Base-by-base conservation (phyloP, 2,329 filamentous ascomycete genomes). In the Fusarium luffae region DNA sequence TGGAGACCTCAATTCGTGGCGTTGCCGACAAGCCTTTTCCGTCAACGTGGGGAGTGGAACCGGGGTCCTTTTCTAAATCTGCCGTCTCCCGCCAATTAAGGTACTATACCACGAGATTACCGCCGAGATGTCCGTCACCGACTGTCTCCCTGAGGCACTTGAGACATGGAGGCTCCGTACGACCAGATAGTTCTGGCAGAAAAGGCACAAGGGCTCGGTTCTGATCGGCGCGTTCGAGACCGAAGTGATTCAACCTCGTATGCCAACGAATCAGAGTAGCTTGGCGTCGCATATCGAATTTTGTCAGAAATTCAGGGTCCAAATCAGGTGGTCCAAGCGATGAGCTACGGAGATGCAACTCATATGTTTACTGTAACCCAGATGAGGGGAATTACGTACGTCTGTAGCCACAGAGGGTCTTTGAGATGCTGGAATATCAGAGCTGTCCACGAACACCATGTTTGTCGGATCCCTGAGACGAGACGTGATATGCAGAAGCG, bases 271-370 rank as follows among this genome's bases (percentile, higher is more conserved):
- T 54, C 54, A 67, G 50, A 52, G 25, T 43, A 46, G 27, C 49
- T 50, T 44, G 41, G 34, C 30, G 37, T 70, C 30, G 46, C 47
- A 64, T 64, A 47, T 68, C 57, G 50, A 59, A 69, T 66, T 49
- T 55, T 40, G 63, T 51, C 42, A 47, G 41, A 57, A 71, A 54
- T 55, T 68, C 63, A 63, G 70, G 69, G 66, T 72, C 63, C 60
- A 69, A 54, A 46, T 43, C 48, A 61, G 59, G 46, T 69, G 60
- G 69, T 46, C 71, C 64, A 64, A 69, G 57, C 68, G 54, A 55
- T 46, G 55, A 58, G 46, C 57, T 47, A 69, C n/a, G 37, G 37
- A 51, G 27, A 63, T 42, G 56, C 32, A 57, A 54, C 51, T 69
- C 56, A 47, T 63, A 30, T 40, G 54, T 47, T 54, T 47, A 52